Evolutionary conservation across 306 rosid species (phyloP).

Genomic region (Sesbania bispinosa): DNA sequence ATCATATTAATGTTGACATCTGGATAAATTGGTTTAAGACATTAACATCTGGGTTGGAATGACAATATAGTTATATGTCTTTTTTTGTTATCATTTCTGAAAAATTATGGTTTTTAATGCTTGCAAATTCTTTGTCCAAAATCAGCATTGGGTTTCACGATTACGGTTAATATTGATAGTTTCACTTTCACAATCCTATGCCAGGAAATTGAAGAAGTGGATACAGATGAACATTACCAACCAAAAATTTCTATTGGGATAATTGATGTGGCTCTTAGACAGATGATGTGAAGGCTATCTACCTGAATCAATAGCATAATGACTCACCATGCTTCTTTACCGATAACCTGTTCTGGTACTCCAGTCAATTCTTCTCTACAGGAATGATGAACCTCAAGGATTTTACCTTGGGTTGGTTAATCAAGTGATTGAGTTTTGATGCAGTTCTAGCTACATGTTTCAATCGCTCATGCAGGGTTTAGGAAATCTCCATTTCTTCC

Average conservation of each 20-base stretch:
- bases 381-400: not conserved
- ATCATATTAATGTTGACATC: too few species aligned
- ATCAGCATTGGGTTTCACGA: not conserved
- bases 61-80: slow-evolving; percentile 12
- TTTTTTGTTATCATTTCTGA: not conserved
- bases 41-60: too few species aligned
- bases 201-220: slow-evolving; percentile 70
- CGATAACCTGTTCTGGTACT: not conserved
- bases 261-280: slow-evolving; percentile 49
- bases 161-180: slow-evolving; percentile 1
- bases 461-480: not conserved
- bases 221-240: slow-evolving; percentile 74
- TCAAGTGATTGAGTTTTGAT: not conserved
- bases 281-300: slow-evolving; percentile 34
- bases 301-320: not conserved
- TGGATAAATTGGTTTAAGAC: too few species aligned
- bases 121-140: not conserved
- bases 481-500: not conserved
- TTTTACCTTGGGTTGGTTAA: not conserved
- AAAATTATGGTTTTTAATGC: not conserved
- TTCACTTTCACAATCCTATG: not conserved
- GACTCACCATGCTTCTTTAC: not conserved
- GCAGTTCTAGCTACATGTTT: not conserved
- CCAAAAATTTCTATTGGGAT: slow-evolving; percentile 63
- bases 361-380: not conserved